Base-by-base conservation (phyloP, 2,329 filamentous ascomycete species). In the Pseudocercospora macadamiae region DNA sequence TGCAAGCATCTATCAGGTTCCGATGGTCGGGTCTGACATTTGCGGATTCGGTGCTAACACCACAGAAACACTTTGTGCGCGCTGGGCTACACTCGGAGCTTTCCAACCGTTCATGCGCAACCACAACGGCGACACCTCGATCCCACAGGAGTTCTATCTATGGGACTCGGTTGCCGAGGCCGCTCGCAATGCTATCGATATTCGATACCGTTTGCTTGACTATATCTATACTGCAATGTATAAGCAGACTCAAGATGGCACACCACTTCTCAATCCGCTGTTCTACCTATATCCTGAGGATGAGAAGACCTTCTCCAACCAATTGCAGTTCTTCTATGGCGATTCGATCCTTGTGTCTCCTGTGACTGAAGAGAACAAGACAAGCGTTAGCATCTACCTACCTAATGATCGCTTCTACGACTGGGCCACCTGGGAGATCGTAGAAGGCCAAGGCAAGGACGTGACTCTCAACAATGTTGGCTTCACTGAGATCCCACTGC, bases 71-170 rank as follows among this genome's bases (percentile, higher is more conserved):
- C 81, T 91, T 5, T 92, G 89, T 70, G 84, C 88, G 3, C 49
- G 89, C 14, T 93, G 89, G 89, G 84, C 87, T 1, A 82, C 83
- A 18, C 80, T 91, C 0, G 88, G 88, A n/a, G 89, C 88, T 9
- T 91, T 92, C 77, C 81, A 82, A 37, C 86, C 88, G 0, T 92
- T 93, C 77, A 91, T 86, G 77, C 86, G 89, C 59, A 87, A 91
- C 72, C 89, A 93, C 75, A 88, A 88, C 57, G 79, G 79, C 18
- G 72, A 80, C 39, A 71, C 74, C 21, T 72, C 73, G 6, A 78
- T 82, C 16, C 71, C 73, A 3, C 89, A 92, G 68, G 89, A 92
- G 69, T 89, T 90, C 70, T 93, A 91, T 73, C 82, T 79, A 1
- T 92, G 88, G 86, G 75, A 79, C 0, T 74, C 77, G 1, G 88